A percentile compares a stretch with the other conserved stretches of the same genome.
phyloP scores from a whole-genome alignment of 495 filamentous ascomycete genomes.

The Tirmania nivea region DNA sequence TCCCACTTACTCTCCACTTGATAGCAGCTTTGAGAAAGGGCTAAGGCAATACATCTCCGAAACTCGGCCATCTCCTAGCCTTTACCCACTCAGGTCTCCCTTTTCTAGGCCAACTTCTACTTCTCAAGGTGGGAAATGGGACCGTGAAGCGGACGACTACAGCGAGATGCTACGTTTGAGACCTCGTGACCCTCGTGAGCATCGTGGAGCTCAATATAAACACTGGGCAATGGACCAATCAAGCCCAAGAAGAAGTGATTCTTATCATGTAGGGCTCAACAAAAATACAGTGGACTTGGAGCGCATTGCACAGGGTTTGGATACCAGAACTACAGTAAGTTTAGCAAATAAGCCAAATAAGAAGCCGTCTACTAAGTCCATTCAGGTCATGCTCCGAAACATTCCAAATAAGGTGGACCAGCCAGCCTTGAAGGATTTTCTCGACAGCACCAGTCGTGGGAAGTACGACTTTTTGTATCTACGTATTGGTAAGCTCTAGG shows the following conservation, averaged over 20 bases:
- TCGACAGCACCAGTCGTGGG: conserved; percentile 57
- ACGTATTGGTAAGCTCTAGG: conserved; percentile 42
- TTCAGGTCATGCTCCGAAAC: conserved; percentile 83
- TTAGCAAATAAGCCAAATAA: not conserved
- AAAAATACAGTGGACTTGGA: conserved; percentile 20
- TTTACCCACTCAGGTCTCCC: not conserved
- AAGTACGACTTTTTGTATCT: conserved; percentile 91
- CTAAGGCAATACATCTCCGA: too few species aligned
- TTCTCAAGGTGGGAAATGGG: not conserved
- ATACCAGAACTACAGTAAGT: conserved; percentile 18
- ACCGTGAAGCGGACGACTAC: not conserved
- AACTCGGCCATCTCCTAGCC: not conserved
- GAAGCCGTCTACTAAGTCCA: conserved; percentile 5
- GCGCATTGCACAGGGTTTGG: conserved; percentile 13
- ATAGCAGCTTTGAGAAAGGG: too few species aligned
- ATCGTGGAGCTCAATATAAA: not conserved
- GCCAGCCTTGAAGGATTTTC: conserved; percentile 48
- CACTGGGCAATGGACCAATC: not conserved
- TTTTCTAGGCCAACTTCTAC: not conserved
- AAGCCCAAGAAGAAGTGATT: not conserved
- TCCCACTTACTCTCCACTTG: too few species aligned
- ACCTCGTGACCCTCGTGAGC: not conserved
- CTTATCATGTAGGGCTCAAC: not conserved
- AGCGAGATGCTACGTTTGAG: not conserved
- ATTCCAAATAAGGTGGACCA: conserved; percentile 81